Evolutionary conservation across 768 basidiomycete species (phyloP), one percentile per base, ranked within the genome.

Genomic region (Coprinopsis marcescibilis): DNA sequence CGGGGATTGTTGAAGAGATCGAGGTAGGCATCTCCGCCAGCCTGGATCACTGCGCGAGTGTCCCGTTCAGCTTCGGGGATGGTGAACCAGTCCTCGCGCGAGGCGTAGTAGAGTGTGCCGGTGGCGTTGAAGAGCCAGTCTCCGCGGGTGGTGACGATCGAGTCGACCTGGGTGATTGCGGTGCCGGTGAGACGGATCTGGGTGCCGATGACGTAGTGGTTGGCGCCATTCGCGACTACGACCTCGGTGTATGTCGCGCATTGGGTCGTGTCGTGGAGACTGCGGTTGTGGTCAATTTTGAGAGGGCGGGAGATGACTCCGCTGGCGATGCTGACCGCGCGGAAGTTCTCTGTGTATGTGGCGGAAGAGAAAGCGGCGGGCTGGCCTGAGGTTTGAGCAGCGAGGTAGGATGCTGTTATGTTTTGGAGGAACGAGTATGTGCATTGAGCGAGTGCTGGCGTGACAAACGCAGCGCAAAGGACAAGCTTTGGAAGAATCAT

Each of bases 81-180:
- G 24, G 26, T 24, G 32, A 36, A 36, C 48, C 48, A 49, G 48
- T 44, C 27, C 30, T 49, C 48, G 7, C 34, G 11, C 12, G 34
- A 37, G 6, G 48, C 48, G 19, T 39, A 49, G 32, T 43, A 37
- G 3, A n/a, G 19, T 1, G 48, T 49, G 3, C 42, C 48, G 13
- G 48, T 49, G 8, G 48, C 48, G 43, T 49, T 49, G 48, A 49
- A 49, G 14, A 49, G 36, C 48, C 48, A 49, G 35, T 49, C 48
- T 14, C 41, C 48, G n/a, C 25, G 29, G 36, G 43, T 43, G 23
- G 48, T 49, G 35, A 49, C 33, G 43, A 49, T 44, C 12, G 42
- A 27, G 24, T 49, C 35, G 34, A 49, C 44, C 8, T 38, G 29
- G 21, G 33, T 44, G 4, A 49, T 21, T 17, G 12, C 12, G 13